Evolutionary conservation across 2,329 filamentous ascomycete genomes (phyloP).

Genomic region (Cercospora brassicicola): DNA sequence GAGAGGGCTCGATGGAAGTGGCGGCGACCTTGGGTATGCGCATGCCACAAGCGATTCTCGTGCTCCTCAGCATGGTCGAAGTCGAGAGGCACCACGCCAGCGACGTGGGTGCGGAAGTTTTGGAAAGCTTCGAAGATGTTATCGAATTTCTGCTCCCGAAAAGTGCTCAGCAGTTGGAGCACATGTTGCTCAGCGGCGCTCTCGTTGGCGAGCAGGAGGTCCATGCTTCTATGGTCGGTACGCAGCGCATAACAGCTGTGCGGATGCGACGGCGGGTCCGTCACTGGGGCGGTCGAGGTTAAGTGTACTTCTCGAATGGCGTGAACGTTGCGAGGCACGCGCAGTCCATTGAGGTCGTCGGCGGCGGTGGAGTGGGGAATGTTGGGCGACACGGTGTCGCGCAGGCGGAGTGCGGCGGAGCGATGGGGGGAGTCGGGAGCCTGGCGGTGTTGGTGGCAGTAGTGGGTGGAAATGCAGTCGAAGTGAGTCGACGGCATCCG

Average conservation of each 20-base stretch:
- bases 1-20: conserved; percentile 71
- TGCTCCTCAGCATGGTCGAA: conserved; percentile 65
- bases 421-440: background rate
- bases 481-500: background rate
- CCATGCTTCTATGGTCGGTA: conserved; percentile 34
- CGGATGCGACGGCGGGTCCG: conserved; percentile 19
- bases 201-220: conserved; percentile 36
- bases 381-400: conserved; percentile 3
- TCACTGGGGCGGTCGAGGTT: conserved; percentile 45
- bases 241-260: conserved; percentile 33
- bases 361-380: conserved; percentile 14
- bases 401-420: background rate
- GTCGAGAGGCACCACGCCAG: conserved; percentile 71
- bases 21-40: conserved; percentile 74
- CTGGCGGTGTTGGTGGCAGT: background rate
- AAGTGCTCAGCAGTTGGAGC: conserved; percentile 28
- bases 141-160: conserved; percentile 28
- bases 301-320: conserved; percentile 56
- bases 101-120: conserved; percentile 66
- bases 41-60: conserved; percentile 74
- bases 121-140: conserved; percentile 32
- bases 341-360: conserved; percentile 54
- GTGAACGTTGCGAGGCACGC: conserved; percentile 45
- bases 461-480: background rate
- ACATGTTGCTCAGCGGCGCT: conserved; percentile 34